A percentile compares a stretch with the other conserved stretches of the same genome.
Evolutionary conservation across 2,329 filamentous ascomycete genomes (phyloP).

Genomic region (Penicillium palitans): DNA sequence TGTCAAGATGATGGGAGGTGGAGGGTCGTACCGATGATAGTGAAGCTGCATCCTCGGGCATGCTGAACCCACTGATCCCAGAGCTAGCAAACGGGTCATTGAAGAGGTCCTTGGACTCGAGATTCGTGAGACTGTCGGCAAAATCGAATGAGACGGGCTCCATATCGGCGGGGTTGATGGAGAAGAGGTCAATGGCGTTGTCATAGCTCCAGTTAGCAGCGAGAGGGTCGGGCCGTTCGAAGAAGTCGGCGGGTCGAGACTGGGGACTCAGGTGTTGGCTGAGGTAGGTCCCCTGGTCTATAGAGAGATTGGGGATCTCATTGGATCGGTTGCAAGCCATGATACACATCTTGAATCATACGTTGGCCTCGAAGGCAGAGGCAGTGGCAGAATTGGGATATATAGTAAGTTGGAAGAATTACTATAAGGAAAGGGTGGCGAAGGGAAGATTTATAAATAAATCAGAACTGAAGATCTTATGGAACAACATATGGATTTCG

Average conservation of each 20-base stretch:
- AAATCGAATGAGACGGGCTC: slow-evolving; percentile 35
- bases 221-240: slow-evolving; percentile 33
- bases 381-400: not conserved
- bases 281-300: slow-evolving; percentile 23
- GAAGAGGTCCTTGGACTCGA: slow-evolving; percentile 34
- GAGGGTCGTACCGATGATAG: slow-evolving; percentile 25
- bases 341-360: slow-evolving; percentile 14
- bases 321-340: slow-evolving; percentile 24
- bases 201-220: slow-evolving; percentile 41
- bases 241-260: slow-evolving; percentile 12
- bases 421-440: not conserved
- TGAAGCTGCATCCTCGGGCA: slow-evolving; percentile 36
- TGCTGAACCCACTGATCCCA: slow-evolving; percentile 34
- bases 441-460: slow-evolving; percentile 4
- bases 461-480: slow-evolving; percentile 8
- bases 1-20: not conserved
- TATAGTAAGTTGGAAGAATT: slow-evolving; percentile 1
- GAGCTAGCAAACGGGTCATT: slow-evolving; percentile 33
- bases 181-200: slow-evolving; percentile 37
- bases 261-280: slow-evolving; percentile 24
- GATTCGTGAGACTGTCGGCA: slow-evolving; percentile 29
- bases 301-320: slow-evolving; percentile 17
- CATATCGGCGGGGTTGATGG: slow-evolving; percentile 34
- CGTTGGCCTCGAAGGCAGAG: slow-evolving; percentile 2
- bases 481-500: slow-evolving; percentile 15